Evolutionary conservation across 345 rosid species (phyloP), one percentile per base, ranked within the genome.

Genomic region (Eucalyptus curtisii): DNA sequence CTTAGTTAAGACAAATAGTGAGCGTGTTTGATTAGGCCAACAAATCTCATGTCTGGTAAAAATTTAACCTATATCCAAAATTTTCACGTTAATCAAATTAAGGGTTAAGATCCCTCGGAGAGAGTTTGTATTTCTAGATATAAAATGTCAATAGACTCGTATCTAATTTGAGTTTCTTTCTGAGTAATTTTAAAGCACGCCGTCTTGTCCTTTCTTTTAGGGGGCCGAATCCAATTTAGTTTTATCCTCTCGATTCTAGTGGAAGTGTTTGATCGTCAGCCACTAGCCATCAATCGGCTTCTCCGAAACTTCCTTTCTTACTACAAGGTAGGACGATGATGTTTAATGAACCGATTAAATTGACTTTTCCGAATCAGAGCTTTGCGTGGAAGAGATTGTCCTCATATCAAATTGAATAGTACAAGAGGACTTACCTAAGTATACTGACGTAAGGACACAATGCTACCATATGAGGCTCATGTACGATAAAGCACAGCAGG

Each of bases 111-210:
- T 68, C 6, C 13, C 25, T 33, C 1, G 2, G 11, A 22, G 2
- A 40, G 13, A 19, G 4, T 22, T 76, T 6, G 4, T 37, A 71
- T 37, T 37, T 9, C 0, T 37, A 0, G 13, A 17, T 10, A 8
- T 2, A 2, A 71, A 71, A 76, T 37, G 15, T 6, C 25, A 37
- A 71, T 71, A 3, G 4, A 37, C 9, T 37, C 0, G 7, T 3
- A 37, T 71, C 14, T 24, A 5, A 40, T 13, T 76, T 20, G 84
- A 13, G 30, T 20, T 40, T 76, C 9, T 22, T 76, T 76, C 5
- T 11, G 1, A 5, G 2, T 3, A 11, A 76, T 40, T 20, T 20
- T 40, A 2, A 6, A 0, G 1, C 47, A 20, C 1, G 1, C 5
- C 3, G 9, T 16, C 1, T 10, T 40, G 13, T 40, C 84, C 16